Base-by-base conservation (phyloP, 1,284 basidiomycete species). In the Cryptococcus sp. region DNA sequence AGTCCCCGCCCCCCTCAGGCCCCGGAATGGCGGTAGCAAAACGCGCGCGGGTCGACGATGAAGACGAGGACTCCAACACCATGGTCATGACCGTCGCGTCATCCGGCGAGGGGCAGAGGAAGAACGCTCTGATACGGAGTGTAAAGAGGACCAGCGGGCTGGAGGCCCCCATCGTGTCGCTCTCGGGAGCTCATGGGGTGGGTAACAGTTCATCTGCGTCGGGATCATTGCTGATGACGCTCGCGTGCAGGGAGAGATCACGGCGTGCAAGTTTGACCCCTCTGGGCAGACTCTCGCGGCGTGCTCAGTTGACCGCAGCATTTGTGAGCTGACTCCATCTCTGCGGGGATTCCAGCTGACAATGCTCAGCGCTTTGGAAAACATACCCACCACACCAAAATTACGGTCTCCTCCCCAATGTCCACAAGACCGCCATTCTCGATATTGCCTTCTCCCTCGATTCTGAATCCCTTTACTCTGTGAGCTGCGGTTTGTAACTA, bases 341-440 rank as follows among this genome's bases (percentile, higher is more conserved):
- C 15, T 18, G 6, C 11, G 3, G 37, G 6, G 45, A 12, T 20
- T 24, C n/a, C n/a, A 39, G 33, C 13, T 52, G n/a, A 46, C 11
- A 44, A 7, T 13, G 23, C 20, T 12, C 56, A 78, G 76, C 77
- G 11, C 61, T 79, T 21, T 79, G 77, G 77, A 72, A 72, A 57
- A 77, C 77, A 1, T 79, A 77, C 55, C 76, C 76, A 15, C 76
- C 76, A 18, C 76, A 79, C 55, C 73, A 73, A 44, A 79, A 79
- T 65, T 76, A 73, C 48, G 77, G 76, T 15, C 69, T 75, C 46
- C 67, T 79, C 18, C 71, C 76, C 1, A 71, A 72, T 48, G 70
- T 75, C 11, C 76, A 77, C 67, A 79, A 77, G 60, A 67, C 71
- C 57, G 73, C 77, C 21, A 69, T 79, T 24, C 67, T 77, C 36